A percentile compares a stretch with the other conserved stretches of the same genome.
Conservation (phyloP, 2,329 filamentous ascomycete genomes). For the Cytospora piceicola region DNA sequence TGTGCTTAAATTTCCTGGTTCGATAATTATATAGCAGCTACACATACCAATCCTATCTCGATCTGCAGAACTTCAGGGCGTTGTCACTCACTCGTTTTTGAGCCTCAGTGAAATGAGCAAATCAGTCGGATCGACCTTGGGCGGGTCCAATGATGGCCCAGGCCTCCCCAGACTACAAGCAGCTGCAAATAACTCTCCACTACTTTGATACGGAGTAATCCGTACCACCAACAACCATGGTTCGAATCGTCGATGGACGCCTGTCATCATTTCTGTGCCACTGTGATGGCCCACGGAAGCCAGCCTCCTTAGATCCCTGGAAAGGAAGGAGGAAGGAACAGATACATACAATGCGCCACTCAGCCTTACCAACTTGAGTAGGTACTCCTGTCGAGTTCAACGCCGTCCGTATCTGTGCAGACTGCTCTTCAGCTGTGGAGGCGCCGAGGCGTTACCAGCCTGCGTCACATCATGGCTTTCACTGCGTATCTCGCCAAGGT, state of each 20-base stretch:
- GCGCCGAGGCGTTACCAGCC: background rate
- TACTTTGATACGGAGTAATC: no score
- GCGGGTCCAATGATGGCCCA: background rate
- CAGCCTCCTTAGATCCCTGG: no score
- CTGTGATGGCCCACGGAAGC: no score
- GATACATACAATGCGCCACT: background rate
- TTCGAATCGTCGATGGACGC: no score
- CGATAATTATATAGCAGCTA: background rate
- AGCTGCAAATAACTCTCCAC: no score
- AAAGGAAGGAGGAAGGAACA: no score
- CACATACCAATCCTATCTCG: background rate
- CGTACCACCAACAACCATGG: no score
- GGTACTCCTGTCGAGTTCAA: no score
- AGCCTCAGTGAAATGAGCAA: background rate
- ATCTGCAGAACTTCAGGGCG: background rate
- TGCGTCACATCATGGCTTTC: constrained; percentile 2
- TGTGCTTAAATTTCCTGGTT: background rate
- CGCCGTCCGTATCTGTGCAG: background rate
- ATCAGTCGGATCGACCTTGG: background rate
- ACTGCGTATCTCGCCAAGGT: background rate
- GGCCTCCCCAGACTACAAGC: no score
- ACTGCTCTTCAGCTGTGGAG: background rate
- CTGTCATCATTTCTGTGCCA: no score
- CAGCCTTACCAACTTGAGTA: no score
- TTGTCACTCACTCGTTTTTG: background rate